Conservation (phyloP, 2,329 filamentous ascomycete genomes). For the Neodidymelliopsis sp. region DNA sequence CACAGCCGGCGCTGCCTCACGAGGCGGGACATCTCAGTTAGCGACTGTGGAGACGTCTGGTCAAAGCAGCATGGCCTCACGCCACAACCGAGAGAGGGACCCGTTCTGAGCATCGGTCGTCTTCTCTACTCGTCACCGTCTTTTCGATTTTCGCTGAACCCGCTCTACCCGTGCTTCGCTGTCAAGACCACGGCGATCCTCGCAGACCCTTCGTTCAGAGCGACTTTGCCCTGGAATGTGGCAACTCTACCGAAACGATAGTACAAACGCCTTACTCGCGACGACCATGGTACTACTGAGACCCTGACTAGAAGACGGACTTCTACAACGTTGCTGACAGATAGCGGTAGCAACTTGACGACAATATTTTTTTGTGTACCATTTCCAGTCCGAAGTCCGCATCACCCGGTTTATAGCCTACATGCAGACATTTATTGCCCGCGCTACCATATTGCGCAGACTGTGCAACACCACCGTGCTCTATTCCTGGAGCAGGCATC, state of each 20-base stretch:
- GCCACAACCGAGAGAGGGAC: conserved; percentile 18
- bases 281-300: not conserved
- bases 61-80: conserved; percentile 15
- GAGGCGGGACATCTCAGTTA: conserved; percentile 8
- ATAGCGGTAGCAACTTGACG: not conserved
- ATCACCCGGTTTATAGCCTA: conserved; percentile 7
- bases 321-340: conserved; percentile 1
- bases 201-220: conserved; percentile 7
- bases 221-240: conserved; percentile 9
- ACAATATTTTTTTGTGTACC: not conserved
- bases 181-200: conserved; percentile 14
- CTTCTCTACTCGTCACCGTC: conserved; percentile 17
- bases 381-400: conserved; percentile 14
- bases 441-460: conserved; percentile 14
- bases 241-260: conserved; percentile 13
- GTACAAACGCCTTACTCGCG: conserved; percentile 4
- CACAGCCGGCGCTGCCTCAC: conserved; percentile 13
- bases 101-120: conserved; percentile 13
- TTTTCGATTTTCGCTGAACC: conserved; percentile 21
- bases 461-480: conserved; percentile 16
- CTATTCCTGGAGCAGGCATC: conserved; percentile 18
- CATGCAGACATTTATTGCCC: conserved; percentile 9
- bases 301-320: conserved; percentile 6
- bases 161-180: conserved; percentile 16
- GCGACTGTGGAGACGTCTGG: conserved; percentile 11